Evolutionary conservation across 1,284 basidiomycete species (phyloP).

Genomic region (Austropuccinia psidii): DNA sequence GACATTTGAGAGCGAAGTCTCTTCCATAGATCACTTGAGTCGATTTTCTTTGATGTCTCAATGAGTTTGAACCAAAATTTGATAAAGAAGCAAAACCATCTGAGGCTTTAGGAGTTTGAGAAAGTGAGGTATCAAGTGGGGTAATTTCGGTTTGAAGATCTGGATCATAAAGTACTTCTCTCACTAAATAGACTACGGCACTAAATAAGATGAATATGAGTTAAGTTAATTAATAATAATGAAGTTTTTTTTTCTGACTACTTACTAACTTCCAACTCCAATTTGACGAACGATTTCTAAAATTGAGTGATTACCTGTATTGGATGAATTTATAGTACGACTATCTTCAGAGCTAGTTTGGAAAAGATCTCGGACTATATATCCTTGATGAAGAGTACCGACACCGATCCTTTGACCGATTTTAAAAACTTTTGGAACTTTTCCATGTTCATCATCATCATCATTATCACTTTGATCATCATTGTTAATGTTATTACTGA

Average conservation of each 20-base stretch:
- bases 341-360: background rate
- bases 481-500: background rate
- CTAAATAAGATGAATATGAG: background rate
- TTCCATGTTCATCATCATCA: background rate
- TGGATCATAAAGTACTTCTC: conserved; percentile 65
- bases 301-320: background rate
- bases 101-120: conserved; percentile 25
- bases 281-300: conserved; percentile 35
- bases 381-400: conserved; percentile 30
- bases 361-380: conserved; percentile 28
- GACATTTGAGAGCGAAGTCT: conserved; percentile 90
- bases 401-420: conserved; percentile 33
- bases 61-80: conserved; percentile 49
- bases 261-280: conserved; percentile 35
- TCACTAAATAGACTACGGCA: conserved; percentile 69
- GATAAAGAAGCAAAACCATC: conserved; percentile 41
- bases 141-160: conserved; percentile 45
- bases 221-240: background rate
- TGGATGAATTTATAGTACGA: background rate
- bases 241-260: too few relatives aligned
- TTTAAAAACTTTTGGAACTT: conserved; percentile 14
- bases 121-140: conserved; percentile 38
- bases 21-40: conserved; percentile 57
- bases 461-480: background rate
- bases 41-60: conserved; percentile 25